These are phyloP conservation scores for Iris macrosiphon DNA, from an alignment of 106 monocot species.

Conservation along the genomic window DNA sequence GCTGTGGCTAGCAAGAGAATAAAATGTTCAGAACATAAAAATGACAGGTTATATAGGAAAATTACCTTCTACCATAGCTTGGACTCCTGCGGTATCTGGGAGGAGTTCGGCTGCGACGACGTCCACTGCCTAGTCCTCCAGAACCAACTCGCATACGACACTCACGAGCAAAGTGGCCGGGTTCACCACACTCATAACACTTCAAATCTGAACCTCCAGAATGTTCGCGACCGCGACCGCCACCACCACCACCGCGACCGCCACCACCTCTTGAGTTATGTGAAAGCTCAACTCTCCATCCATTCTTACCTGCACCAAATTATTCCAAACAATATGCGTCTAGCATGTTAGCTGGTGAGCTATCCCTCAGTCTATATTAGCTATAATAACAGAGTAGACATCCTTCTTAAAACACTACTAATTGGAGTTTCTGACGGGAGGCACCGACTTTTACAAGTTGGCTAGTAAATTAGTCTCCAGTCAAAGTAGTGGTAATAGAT, in stretches of 20 bases:
- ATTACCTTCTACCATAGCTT: conserved; percentile 77
- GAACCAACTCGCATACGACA: conserved; percentile 81
- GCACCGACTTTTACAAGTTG: no score
- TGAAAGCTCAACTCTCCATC: conserved; percentile 95
- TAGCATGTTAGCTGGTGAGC: no score
- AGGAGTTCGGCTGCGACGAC: conserved; percentile 52
- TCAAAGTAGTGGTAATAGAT: no score
- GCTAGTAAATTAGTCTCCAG: no score
- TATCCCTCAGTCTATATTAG: no score
- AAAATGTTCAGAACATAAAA: not conserved
- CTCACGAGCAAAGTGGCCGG: conserved; percentile 95
- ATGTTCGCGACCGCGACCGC: conserved; percentile 31
- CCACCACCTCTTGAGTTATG: conserved; percentile 54
- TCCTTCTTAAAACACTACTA: no score
- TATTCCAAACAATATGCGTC: no score
- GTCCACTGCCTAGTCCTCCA: conserved; percentile 71
- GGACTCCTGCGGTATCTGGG: conserved; percentile 42
- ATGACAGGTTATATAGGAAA: conserved; percentile 17
- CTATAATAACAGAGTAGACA: no score
- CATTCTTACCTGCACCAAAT: conserved; percentile 51
- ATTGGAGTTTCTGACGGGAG: no score
- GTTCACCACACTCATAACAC: conserved; percentile 93
- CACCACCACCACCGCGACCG: conserved; percentile 7
- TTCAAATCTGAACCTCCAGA: conserved; percentile 66
- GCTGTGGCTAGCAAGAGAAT: no score